These are phyloP conservation scores for Globisporangium takayamanum DNA, from an alignment of 352 stramenopile species.

Conservation along the genomic window DNA sequence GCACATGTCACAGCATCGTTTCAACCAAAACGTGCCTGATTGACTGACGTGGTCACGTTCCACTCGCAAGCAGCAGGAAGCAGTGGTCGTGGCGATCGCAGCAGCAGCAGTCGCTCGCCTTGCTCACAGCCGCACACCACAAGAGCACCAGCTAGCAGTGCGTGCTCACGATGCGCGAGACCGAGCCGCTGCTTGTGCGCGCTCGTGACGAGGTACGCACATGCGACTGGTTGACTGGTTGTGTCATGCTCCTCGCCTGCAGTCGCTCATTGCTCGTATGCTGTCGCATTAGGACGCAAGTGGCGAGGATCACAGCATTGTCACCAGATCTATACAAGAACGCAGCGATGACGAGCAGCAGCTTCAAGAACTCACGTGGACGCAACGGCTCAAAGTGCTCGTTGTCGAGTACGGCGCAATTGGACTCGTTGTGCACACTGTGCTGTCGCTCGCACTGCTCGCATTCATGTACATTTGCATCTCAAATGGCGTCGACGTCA, in stretches of 20 bases:
- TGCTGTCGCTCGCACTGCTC: slow-evolving; percentile 64
- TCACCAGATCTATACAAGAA: background rate
- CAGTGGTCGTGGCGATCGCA: no score
- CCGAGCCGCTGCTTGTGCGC: slow-evolving; percentile 3
- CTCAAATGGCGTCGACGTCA: slow-evolving; percentile 63
- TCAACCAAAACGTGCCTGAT: no score
- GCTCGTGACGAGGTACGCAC: background rate
- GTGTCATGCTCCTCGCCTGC: no score
- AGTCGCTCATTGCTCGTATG: no score
- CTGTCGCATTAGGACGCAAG: no score
- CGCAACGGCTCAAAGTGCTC: slow-evolving; percentile 65
- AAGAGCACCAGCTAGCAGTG: background rate
- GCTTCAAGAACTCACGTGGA: slow-evolving; percentile 31
- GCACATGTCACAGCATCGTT: no score
- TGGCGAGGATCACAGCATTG: no score
- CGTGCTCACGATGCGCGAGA: background rate
- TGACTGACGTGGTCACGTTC: no score
- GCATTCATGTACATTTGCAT: slow-evolving; percentile 64
- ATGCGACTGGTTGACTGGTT: no score
- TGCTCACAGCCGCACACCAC: no score
- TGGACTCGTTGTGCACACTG: slow-evolving; percentile 59
- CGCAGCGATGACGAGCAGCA: background rate
- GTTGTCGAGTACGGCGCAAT: slow-evolving; percentile 74
- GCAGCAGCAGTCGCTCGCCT: no score
- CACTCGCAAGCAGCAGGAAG: no score